Conservation (phyloP, 2,329 filamentous ascomycete genomes). For the Fusarium falciforme region DNA sequence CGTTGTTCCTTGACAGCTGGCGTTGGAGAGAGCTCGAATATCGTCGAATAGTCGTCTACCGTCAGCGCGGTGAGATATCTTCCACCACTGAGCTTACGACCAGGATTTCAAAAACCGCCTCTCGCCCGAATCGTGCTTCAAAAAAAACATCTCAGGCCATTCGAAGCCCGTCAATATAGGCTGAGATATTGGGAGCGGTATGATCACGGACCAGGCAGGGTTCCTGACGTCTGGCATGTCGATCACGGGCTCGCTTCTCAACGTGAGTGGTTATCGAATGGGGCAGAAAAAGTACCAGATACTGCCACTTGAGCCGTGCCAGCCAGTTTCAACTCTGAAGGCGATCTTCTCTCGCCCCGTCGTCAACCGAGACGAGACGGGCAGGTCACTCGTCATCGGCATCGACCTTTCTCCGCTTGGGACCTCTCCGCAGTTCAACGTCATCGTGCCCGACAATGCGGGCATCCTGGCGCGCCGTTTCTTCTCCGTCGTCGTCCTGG, state of each 20-base stretch:
- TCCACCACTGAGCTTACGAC: conserved; percentile 27
- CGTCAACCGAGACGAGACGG: neutral
- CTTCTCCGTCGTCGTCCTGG: conserved; percentile 39
- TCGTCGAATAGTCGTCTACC: neutral
- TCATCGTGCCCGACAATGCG: conserved; percentile 41
- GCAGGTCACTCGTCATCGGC: conserved; percentile 29
- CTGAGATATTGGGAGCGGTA: conserved; percentile 7
- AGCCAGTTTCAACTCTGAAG: conserved; percentile 1
- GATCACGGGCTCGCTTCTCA: conserved; percentile 15
- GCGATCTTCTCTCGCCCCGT: neutral
- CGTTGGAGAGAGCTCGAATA: conserved; percentile 4
- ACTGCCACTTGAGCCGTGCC: neutral
- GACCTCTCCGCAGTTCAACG: conserved; percentile 35
- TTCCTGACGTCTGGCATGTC: conserved; percentile 17
- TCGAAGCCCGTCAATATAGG: conserved; percentile 11
- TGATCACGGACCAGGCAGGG: conserved; percentile 13
- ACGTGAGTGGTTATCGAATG: conserved; percentile 12
- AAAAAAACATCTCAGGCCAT: conserved; percentile 1
- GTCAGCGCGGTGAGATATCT: conserved; percentile 5
- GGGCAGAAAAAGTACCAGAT: neutral
- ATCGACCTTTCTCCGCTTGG: conserved; percentile 50
- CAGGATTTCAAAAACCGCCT: neutral
- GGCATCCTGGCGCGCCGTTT: conserved; percentile 30
- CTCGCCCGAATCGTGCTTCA: conserved; percentile 1
- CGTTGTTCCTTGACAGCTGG: conserved; percentile 6